Evolutionary conservation across 1,139 yeast genomes (phyloP), one percentile per base, ranked within the genome.

Genomic region (Schwanniomyces etchellsii): DNA sequence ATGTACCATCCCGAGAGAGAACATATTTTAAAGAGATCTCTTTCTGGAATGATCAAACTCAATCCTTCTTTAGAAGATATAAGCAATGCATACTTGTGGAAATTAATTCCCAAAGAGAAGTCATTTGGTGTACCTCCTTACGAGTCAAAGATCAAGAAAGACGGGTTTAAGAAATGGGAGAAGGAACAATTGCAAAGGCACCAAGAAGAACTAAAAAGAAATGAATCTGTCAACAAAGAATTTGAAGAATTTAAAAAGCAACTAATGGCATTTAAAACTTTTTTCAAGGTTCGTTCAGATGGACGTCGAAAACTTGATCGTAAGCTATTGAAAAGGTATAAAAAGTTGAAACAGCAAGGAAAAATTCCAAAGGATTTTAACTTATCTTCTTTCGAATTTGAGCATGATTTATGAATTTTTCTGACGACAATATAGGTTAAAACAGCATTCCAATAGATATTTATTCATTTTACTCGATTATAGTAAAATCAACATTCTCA

Each of bases 401-500:
- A 36, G 26, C 28, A 37, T 25, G 35, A 32, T 27, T 28, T 24
- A 28, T 31, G 26, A 28, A 26, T 16, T 13, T 6, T 9, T 23
- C 11, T 18, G 7, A 18, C 21, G 7, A 18, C 21, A n/a, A n/a
- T n/a, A n/a, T n/a, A n/a, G n/a, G n/a, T n/a, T n/a, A n/a, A n/a
- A n/a, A n/a, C n/a, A n/a, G n/a, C n/a, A n/a, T n/a, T n/a, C n/a
- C n/a, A n/a, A n/a, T n/a, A 20, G 15, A 13, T 24, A 20, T 24
- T 24, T 27, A 13, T 9, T 5, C n/a, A 26, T 12, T 14, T 29
- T 49, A 70, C 38, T 70, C 77, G 23, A 60, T 66, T 30, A 71
- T 70, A 32, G 64, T 66, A 36, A 77, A 59, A 29, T 57, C 65
- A 14, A 66, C 71, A 35, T 70, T 67, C 7, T 63, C 67, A 39